Percentiles rank a stretch among this genome's conserved stretches.
Evolutionary conservation across 805 yeast species (phyloP).

Genomic region (Nakazawaea siamensis): DNA sequence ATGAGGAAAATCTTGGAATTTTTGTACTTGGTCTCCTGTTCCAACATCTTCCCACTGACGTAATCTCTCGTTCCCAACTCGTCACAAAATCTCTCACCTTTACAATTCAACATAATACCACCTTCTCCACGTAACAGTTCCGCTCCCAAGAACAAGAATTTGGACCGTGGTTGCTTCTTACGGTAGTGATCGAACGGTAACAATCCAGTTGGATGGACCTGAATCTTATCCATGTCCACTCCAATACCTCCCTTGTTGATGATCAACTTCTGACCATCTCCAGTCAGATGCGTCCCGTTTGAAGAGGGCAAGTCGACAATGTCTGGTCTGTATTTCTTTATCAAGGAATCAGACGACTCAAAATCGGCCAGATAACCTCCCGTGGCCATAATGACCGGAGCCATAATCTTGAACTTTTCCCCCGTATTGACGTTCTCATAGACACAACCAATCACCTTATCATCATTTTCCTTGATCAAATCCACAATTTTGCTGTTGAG

Average conservation of each 20-base stretch:
- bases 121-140: conserved; percentile 64
- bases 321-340: conserved; percentile 52
- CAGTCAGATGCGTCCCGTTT: conserved; percentile 54
- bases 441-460: conserved; percentile 18
- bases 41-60: conserved; percentile 49
- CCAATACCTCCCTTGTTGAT: conserved; percentile 39
- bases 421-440: conserved; percentile 22
- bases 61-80: conserved; percentile 55
- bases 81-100: conserved; percentile 50
- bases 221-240: conserved; percentile 58
- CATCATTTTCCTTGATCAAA: conserved; percentile 18
- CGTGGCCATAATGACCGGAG: conserved; percentile 55
- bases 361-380: conserved; percentile 67
- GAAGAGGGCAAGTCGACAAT: conserved; percentile 48
- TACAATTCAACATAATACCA: conserved; percentile 43
- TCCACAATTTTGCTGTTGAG: conserved; percentile 30
- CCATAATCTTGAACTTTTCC: conserved; percentile 22
- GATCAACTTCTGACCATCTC: conserved; percentile 54
- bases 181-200: conserved; percentile 37
- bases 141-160: conserved; percentile 54
- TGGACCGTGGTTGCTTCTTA: conserved; percentile 28
- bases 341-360: conserved; percentile 34
- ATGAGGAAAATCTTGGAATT: conserved; percentile 37
- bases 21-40: conserved; percentile 19
- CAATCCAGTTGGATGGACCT: conserved; percentile 63